Evolutionary conservation across 768 basidiomycete genomes (phyloP), one percentile per base, ranked within the genome.

Genomic region (Hydnomerulius pinastri): DNA sequence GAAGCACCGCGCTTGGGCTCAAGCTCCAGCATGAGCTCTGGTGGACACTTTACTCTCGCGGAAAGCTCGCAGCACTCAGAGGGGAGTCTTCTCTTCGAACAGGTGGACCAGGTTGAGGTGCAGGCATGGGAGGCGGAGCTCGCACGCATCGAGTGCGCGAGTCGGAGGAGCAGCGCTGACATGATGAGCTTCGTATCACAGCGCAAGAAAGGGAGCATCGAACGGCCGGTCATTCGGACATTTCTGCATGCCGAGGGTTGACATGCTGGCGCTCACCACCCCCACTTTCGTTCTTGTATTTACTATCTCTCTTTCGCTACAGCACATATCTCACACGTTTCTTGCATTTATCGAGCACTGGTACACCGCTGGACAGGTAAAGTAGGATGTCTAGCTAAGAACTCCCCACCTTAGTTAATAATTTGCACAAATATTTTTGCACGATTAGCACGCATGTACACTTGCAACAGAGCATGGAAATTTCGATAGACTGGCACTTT

Each of bases 111-210:
- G 20, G 58, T 70, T 29, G 73, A 76, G 36, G 72, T 82, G 62
- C 72, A 75, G 47, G 89, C 84, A 56, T 92, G 90, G 89, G 90
- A 91, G 67, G 82, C 81, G 64, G 87, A 90, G 72, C 75, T 90
- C 38, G 81, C 76, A 52, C 76, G 80, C 53, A 88, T 90, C 56
- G 88, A 90, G 69, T 69, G 74, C 57, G 72, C 71, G 66, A 86
- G 81, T 68, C 79, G 78, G 46, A 65, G 71, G 49, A 71, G 65
- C 46, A 77, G 69, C 40, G 66, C 59, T 17, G 64, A 66, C 41
- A 73, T 77, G 66, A 50, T 73, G 17, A 68, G 65, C n/a, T 57
- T 69, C 30, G 41, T 53, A 44, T 58, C 64, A 8, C 64, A 57
- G 36, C 63, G 66, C 43, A 68, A 59, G 63, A 64, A 65, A 51